Base-by-base conservation (phyloP, 1,139 yeast species). In the Neolecta irregularis region DNA sequence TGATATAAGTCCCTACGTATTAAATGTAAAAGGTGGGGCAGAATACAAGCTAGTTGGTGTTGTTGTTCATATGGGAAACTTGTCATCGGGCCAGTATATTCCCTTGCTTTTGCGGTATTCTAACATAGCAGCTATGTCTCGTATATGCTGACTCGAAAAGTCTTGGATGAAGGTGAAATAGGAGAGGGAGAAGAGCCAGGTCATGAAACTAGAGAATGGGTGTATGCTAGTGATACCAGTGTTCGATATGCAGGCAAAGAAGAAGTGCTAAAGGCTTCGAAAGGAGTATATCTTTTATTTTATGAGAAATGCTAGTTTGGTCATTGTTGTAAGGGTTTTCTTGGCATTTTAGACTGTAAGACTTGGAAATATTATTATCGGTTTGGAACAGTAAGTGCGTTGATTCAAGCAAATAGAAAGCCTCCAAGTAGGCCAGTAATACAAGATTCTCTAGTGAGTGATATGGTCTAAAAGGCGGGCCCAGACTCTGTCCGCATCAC, bases 21-120 rank as follows among this genome's bases (percentile, higher is more conserved):
- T 32, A 12, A 11, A 32, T 24, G 15, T 16, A n/a, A 9, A 12
- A 12, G 11, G 33, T 29, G 11, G 37, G 19, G 23, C 20, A 15
- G 23, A 16, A 30, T 41, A 40, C 26, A 25, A 35, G 19, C 24
- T 42, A 16, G 29, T 34, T 6, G 43, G 43, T 9, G 35, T 38
- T 9, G 30, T 41, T 15, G 44, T 40, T 21, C 43, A 41, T 22
- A 32, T 36, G 7, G 42, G 42, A 15, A 40, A 35, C 9, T 30
- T 39, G 20, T 29, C 33, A 18, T 33, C 33, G 13, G 43, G 43
- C 3, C 43, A 40, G 24, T 40, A 37, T 17, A 29, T 21, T 15
- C 12, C 19, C 3, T 19, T 29, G 5, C 17, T 9, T 9, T 18
- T 23, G n/a, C 5, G 3, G 18, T 4, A 26, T 3, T 12, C n/a